phyloP scores from a whole-genome alignment of 2,329 filamentous ascomycete genomes.

The Onygena corvina region DNA sequence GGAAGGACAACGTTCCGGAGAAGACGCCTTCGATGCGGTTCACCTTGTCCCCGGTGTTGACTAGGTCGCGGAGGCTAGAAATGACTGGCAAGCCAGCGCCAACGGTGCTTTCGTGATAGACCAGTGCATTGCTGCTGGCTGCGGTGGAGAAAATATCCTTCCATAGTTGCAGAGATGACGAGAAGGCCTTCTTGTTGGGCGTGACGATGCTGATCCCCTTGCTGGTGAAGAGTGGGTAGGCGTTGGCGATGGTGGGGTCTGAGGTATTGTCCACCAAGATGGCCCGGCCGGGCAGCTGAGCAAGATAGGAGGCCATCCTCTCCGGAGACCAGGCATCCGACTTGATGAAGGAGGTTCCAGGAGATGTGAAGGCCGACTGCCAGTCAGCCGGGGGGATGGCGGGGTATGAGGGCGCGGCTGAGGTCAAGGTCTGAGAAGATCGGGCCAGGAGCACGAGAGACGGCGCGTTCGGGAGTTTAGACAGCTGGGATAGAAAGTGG shows the following conservation, averaged over 20 bases:
- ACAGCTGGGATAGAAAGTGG: conserved; percentile 74
- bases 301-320: conserved; percentile 65
- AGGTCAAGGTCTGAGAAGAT: conserved; percentile 70
- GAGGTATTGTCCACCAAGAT: conserved; percentile 94
- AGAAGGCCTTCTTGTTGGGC: conserved; percentile 98
- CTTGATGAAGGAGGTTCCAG: conserved; percentile 47
- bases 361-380: conserved; percentile 50
- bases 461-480: conserved; percentile 55
- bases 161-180: conserved; percentile 68
- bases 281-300: conserved; percentile 61
- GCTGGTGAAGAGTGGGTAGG: conserved; percentile 69
- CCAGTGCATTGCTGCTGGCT: conserved; percentile 50
- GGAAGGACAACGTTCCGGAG: conserved; percentile 92
- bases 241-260: conserved; percentile 68
- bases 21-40: conserved; percentile 94
- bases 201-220: conserved; percentile 84
- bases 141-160: conserved; percentile 71
- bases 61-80: conserved; percentile 84
- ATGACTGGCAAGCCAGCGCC: conserved; percentile 89
- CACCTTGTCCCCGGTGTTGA: conserved; percentile 84
- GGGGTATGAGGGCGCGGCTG: conserved; percentile 53
- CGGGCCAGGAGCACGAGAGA: conserved; percentile 75
- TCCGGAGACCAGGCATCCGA: conserved; percentile 45
- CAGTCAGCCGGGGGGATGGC: conserved; percentile 46
- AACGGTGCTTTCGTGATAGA: conserved; percentile 92